phyloP scores from a whole-genome alignment of 2,329 filamentous ascomycete species.

The Dothideomycetidae sp. region DNA sequence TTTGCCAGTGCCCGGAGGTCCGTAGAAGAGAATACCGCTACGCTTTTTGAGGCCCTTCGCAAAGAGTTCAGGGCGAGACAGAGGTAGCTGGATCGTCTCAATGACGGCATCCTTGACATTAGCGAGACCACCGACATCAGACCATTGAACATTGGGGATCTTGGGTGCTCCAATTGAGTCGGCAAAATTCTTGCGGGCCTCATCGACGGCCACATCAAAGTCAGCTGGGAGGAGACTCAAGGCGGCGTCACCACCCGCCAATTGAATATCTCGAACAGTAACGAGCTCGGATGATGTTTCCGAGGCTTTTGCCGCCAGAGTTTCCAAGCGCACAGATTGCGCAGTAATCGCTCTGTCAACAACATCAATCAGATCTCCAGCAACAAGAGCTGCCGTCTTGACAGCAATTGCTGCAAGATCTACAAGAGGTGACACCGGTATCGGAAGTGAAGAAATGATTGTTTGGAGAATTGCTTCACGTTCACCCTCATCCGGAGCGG shows the following conservation, averaged over 20 bases:
- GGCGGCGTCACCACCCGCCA: slow-evolving; percentile 69
- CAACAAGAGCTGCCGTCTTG: slow-evolving; percentile 90
- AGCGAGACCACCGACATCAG: slow-evolving; percentile 82
- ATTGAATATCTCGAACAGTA: slow-evolving; percentile 67
- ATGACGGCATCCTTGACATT: slow-evolving; percentile 96
- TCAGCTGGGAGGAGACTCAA: slow-evolving; percentile 68
- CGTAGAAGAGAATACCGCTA: slow-evolving; percentile 84
- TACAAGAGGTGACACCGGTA: slow-evolving; percentile 68
- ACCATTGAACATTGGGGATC: slow-evolving; percentile 93
- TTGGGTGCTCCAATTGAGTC: slow-evolving; percentile 95
- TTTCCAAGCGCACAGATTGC: slow-evolving; percentile 59
- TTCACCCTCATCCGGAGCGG: slow-evolving; percentile 81
- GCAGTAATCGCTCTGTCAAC: slow-evolving; percentile 78
- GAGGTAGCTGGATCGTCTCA: slow-evolving; percentile 87
- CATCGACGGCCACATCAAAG: slow-evolving; percentile 86
- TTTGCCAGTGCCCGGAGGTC: slow-evolving; percentile 81
- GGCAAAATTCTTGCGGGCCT: slow-evolving; percentile 92
- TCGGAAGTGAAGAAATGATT: slow-evolving; percentile 60
- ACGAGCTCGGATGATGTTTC: slow-evolving; percentile 18
- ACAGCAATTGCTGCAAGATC: slow-evolving; percentile 75
- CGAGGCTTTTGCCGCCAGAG: slow-evolving; percentile 42
- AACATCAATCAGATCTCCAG: slow-evolving; percentile 86
- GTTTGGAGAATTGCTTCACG: slow-evolving; percentile 73
- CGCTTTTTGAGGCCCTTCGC: slow-evolving; percentile 97
- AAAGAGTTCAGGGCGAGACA: slow-evolving; percentile 84